Evolutionary conservation across 1,139 yeast species (phyloP).

Genomic region (Blastobotrys apis): DNA sequence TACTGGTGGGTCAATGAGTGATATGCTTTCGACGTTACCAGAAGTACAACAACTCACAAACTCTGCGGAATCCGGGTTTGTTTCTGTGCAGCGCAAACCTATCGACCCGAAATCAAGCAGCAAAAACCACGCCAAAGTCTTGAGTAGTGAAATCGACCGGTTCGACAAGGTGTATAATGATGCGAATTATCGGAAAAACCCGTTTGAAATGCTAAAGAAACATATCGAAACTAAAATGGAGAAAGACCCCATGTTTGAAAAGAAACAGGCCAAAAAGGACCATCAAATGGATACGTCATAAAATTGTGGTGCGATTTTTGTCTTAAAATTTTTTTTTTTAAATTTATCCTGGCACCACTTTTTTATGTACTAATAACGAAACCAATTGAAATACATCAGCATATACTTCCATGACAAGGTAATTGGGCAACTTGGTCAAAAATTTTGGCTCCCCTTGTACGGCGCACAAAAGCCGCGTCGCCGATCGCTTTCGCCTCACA

Average conservation of each 20-base stretch:
- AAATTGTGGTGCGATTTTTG: too few relatives aligned
- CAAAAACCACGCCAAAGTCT: constrained; percentile 31
- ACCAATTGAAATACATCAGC: too few relatives aligned
- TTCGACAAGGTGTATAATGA: constrained; percentile 27
- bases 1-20: constrained; percentile 28
- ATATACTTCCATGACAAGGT: too few relatives aligned
- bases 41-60: constrained; percentile 14
- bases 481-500: too few relatives aligned
- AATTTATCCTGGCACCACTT: too few relatives aligned
- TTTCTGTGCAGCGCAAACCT: constrained; percentile 19
- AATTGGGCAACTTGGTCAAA: too few relatives aligned
- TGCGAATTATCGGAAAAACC: constrained; percentile 25
- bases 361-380: too few relatives aligned
- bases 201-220: constrained; percentile 27
- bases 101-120: constrained; percentile 28
- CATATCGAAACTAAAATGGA: constrained; percentile 23
- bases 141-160: constrained; percentile 29
- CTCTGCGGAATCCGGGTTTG: not conserved
- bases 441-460: too few relatives aligned
- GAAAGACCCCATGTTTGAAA: constrained; percentile 24
- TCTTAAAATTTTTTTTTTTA: too few relatives aligned
- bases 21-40: constrained; percentile 32
- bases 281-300: constrained; percentile 9
- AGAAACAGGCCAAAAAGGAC: constrained; percentile 7
- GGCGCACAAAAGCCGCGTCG: too few relatives aligned